Evolutionary conservation across 2,329 filamentous ascomycete species (phyloP).

Genomic region (Gaeumannomyces sp.): DNA sequence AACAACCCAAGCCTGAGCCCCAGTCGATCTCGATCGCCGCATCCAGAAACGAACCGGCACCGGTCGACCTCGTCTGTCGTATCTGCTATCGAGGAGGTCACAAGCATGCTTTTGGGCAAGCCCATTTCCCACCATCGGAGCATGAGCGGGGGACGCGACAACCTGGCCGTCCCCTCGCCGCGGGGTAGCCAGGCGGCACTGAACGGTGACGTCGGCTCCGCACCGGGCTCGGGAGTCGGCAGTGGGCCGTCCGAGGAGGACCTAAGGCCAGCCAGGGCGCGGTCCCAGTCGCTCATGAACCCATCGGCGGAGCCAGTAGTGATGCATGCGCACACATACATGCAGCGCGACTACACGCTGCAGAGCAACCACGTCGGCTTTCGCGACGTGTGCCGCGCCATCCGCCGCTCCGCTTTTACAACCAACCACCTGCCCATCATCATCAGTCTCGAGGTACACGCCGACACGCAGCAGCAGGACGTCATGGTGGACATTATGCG

Average conservation of each 20-base stretch:
- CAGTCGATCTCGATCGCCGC: constrained; percentile 31
- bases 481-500: constrained; percentile 93
- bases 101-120: constrained; percentile 9
- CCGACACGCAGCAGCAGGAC: constrained; percentile 74
- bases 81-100: constrained; percentile 31
- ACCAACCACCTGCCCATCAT: constrained; percentile 76
- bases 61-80: constrained; percentile 31
- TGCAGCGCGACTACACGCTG: constrained; percentile 57
- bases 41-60: constrained; percentile 38
- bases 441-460: constrained; percentile 88
- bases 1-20: constrained; percentile 51
- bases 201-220: constrained; percentile 11
- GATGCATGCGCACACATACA: constrained; percentile 50
- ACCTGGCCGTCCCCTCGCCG: constrained; percentile 14
- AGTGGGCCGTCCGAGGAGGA: constrained; percentile 14
- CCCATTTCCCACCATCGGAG: constrained; percentile 31
- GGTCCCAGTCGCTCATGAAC: constrained; percentile 12
- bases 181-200: constrained; percentile 17
- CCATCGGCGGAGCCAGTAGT: constrained; percentile 62
- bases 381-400: constrained; percentile 75
- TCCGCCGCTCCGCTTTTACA: constrained; percentile 72
- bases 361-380: constrained; percentile 76
- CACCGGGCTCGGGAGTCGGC: neutral
- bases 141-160: constrained; percentile 29
- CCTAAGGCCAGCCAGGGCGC: constrained; percentile 4